phyloP scores from a whole-genome alignment of 106 monocot species.

The Xerophyta viscosa region DNA sequence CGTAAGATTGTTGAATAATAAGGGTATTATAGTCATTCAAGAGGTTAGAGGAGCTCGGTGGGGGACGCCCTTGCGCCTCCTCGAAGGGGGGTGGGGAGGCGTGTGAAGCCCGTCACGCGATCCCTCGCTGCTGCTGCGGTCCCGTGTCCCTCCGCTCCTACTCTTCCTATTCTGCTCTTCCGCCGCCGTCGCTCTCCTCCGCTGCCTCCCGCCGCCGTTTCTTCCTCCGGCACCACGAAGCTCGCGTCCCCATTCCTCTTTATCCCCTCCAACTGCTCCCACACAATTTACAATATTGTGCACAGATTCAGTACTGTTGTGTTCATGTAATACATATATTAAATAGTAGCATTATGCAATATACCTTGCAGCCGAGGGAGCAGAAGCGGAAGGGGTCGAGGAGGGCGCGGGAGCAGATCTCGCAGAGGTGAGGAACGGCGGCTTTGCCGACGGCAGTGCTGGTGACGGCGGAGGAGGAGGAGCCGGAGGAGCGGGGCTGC shows the following conservation, averaged over 20 bases:
- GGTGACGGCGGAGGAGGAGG: too few relatives aligned
- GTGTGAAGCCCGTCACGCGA: slow-evolving; percentile 6
- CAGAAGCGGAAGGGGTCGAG: slow-evolving; percentile 75
- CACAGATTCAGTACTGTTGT: neutral
- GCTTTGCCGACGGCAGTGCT: slow-evolving; percentile 10
- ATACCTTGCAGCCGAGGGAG: slow-evolving; percentile 73
- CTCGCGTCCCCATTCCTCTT: slow-evolving; percentile 47
- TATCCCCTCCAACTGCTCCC: slow-evolving; percentile 56
- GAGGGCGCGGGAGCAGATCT: slow-evolving; percentile 73
- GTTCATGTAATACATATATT: neutral
- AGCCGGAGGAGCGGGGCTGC: slow-evolving; percentile 37
- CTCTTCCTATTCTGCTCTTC: slow-evolving; percentile 9
- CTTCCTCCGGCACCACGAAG: slow-evolving; percentile 24
- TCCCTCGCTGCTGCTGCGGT: slow-evolving; percentile 3
- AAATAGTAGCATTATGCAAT: neutral
- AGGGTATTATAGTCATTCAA: too few relatives aligned
- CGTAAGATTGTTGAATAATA: too few relatives aligned
- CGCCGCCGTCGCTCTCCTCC: slow-evolving; percentile 3
- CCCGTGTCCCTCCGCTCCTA: neutral
- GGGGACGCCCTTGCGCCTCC: slow-evolving; percentile 63
- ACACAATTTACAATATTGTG: too few relatives aligned
- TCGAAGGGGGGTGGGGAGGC: slow-evolving; percentile 10
- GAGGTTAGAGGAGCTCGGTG: slow-evolving; percentile 53
- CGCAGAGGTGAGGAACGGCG: slow-evolving; percentile 46
- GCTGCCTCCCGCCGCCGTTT: slow-evolving; percentile 1